Base-by-base conservation (phyloP, 192 early-diverging fungal species). In the Diversispora eburnea region DNA sequence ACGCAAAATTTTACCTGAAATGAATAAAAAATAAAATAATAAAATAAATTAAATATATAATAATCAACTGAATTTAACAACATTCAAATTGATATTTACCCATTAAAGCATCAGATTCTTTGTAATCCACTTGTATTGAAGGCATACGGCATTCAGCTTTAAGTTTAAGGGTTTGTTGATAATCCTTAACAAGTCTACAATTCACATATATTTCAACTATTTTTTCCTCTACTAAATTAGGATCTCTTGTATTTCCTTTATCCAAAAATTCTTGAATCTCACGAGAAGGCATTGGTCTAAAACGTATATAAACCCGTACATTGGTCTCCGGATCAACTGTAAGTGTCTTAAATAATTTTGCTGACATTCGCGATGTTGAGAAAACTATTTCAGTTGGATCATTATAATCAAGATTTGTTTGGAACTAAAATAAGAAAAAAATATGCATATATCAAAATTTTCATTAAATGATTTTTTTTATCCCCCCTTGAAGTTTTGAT, bases 121-220 rank as follows among this genome's bases (percentile, higher is more conserved):
- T 20, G 75, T 82, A 81, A 39, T 73, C n/a, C 4, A 83, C 80
- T 39, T 78, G 79, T 12, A 85, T 61, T 9, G 81, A 80, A 9
- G 90, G 91, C 20, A 82, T 70, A 17, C 84, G 79, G 64, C 88
- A 89, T 56, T 86, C 80, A 25, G 89, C 89, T 48, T 81, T 84
- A 22, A 94, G 72, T 10, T 76, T 42, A 39, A 94, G 85, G 10
- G 83, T 88, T 57, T 90, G 87, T 70, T 92, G 91, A 74, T 90
- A 92, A 79, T 94, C 92, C 70, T 91, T 91, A 3, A 94, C 90
- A 17, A 91, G 79, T 10, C 91, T 84, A 67, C 92, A 94, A 73
- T 92, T 91, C 56, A 94, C 85, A 69, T 87, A 87, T 8, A 94
- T 89, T 74, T 92, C 90, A 22, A 90, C 81, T 3, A 79, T 75